These are phyloP conservation scores for Aspergillus sclerotioniger DNA, from an alignment of 495 filamentous ascomycete genomes.

Conservation along the genomic window DNA sequence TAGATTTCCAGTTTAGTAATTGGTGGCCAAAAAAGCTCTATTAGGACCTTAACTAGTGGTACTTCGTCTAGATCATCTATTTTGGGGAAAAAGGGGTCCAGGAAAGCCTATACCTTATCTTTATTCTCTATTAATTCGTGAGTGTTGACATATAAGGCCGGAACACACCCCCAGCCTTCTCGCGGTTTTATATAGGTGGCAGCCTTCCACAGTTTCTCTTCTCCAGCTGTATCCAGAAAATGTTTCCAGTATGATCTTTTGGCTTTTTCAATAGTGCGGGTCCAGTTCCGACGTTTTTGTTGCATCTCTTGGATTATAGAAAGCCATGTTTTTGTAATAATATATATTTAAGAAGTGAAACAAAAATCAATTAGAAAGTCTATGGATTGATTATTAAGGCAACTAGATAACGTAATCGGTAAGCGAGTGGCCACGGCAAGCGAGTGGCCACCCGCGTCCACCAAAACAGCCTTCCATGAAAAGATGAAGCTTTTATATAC, in stretches of 20 bases:
- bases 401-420: too few species aligned
- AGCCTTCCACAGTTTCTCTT: conserved; percentile 24
- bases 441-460: too few species aligned
- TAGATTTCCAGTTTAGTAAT: conserved; percentile 27
- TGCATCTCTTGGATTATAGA: too few species aligned
- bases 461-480: too few species aligned
- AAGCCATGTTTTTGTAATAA: too few species aligned
- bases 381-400: too few species aligned
- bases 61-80: conserved; percentile 9
- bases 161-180: conserved; percentile 20
- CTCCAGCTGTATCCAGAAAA: conserved; percentile 21
- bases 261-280: conserved; percentile 19
- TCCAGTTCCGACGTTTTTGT: conserved; percentile 17
- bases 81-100: conserved; percentile 27
- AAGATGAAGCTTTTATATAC: too few species aligned
- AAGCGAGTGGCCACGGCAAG: too few species aligned
- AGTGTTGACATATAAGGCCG: conserved; percentile 11
- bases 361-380: too few species aligned
- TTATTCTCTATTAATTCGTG: conserved; percentile 19
- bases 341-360: too few species aligned
- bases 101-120: conserved; percentile 24
- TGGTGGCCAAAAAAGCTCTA: conserved; percentile 21
- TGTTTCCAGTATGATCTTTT: conserved; percentile 20
- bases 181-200: conserved; percentile 27
- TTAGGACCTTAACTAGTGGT: neutral